Evolutionary conservation across 2,329 filamentous ascomycete species (phyloP), one percentile per base, ranked within the genome.

Genomic region (Colletotrichum sp.): DNA sequence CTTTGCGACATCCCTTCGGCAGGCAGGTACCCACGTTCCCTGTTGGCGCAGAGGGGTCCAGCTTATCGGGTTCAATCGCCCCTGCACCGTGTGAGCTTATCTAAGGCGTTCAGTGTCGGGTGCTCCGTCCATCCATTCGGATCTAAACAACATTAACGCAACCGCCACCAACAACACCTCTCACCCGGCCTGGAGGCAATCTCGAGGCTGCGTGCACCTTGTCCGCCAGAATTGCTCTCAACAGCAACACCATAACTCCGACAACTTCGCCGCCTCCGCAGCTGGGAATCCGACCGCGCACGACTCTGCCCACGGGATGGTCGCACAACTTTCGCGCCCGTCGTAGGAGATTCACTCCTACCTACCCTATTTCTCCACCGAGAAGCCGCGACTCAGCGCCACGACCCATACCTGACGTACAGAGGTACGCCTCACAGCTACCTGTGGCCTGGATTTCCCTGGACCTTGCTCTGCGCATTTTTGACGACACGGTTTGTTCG

Each of bases 81-180:
- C 59, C 65, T 60, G 70, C 74, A 65, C 65, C 68, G 71, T 76
- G 70, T 61, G 28, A 64, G 74, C 74, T 76, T 76, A 76, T 76
- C 74, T 65, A 74, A 69, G 57, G 70, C 71, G 15, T 22, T 12
- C 36, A 44, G 32, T 25, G 39, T 64, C 32, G 27, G 72, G 61
- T 39, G 61, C 48, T 65, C 25, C 68, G 63, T 60, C 22, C 34
- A 28, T 59, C 36, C 27, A 25, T 34, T 61, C 30, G 39, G 64
- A 34, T 57, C 65, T 68, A 36, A 55, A 68, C 34, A 52, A 36
- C 63, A 55, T 39, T 22, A 39, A 61, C 22, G 65, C 57, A 75
- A 72, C 73, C 63, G 63, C 73, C 63, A 72, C 73, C 30, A 69
- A 57, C 30, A 65, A 52, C 48, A n/a, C 44, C 44, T 52, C 57